These are phyloP conservation scores for Acacia crassicarpa DNA, from an alignment of 306 rosid species.

Conservation along the genomic window DNA sequence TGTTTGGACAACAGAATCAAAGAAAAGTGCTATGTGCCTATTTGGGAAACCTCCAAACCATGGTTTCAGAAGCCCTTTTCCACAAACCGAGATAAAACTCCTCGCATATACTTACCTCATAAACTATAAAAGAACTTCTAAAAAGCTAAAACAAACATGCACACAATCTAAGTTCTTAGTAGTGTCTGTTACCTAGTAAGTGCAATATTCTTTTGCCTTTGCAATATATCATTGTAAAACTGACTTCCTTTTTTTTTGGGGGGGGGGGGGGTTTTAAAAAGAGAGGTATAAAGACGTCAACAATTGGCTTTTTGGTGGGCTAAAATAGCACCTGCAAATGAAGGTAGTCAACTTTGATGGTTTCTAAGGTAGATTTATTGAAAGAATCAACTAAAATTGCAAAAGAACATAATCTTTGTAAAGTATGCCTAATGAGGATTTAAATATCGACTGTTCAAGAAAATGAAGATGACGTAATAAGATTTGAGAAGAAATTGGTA, in stretches of 20 bases:
- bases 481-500: neutral
- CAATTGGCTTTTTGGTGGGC: neutral
- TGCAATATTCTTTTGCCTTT: neutral
- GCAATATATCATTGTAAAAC: neutral
- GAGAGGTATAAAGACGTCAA: neutral
- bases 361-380: neutral
- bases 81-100: no score
- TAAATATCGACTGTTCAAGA: neutral
- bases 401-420: neutral
- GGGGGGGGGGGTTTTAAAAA: neutral
- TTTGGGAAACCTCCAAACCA: no score
- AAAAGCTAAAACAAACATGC: no score
- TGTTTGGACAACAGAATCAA: neutral
- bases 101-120: no score
- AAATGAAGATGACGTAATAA: neutral
- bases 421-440: neutral
- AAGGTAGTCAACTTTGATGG: neutral
- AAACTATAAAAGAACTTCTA: no score
- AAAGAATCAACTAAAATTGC: neutral
- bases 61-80: no score
- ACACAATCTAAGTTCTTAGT: neutral
- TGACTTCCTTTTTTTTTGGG: neutral
- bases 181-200: neutral
- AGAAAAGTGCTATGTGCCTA: no score
- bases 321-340: neutral